Conservation (phyloP, 305 asterid species). For the Monarda citriodora region DNA sequence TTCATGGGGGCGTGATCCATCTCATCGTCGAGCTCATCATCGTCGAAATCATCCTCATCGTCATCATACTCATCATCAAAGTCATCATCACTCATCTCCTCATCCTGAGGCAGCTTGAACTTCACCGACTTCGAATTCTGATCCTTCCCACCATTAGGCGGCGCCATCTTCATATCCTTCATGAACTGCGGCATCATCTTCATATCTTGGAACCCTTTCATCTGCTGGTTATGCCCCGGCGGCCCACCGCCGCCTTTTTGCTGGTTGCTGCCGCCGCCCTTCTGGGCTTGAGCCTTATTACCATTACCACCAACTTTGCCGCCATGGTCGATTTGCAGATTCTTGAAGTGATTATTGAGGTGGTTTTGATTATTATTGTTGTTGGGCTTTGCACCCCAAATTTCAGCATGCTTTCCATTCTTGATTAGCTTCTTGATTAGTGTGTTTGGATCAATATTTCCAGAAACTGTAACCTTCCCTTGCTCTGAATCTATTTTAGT, state of each 20-base stretch:
- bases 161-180: conserved; percentile 46
- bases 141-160: conserved; percentile 28
- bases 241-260: conserved; percentile 28
- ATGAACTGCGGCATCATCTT: conserved; percentile 55
- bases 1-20: conserved; percentile 21
- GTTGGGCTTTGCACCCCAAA: conserved; percentile 77
- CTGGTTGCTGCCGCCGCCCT: conserved; percentile 35
- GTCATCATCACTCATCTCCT: conserved; percentile 47
- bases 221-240: conserved; percentile 37
- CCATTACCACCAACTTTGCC: conserved; percentile 43
- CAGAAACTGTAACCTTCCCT: conserved; percentile 84
- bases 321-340: conserved; percentile 35
- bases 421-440: conserved; percentile 77
- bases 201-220: conserved; percentile 76
- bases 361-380: conserved; percentile 24
- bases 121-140: conserved; percentile 59
- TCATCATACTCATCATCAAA: conserved; percentile 35
- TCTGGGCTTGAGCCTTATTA: conserved; percentile 31
- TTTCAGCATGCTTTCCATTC: conserved; percentile 81
- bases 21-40: conserved; percentile 43
- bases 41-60: conserved; percentile 38
- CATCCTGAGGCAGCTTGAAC: conserved; percentile 39
- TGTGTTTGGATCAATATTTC: conserved; percentile 71
- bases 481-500: conserved; percentile 70
- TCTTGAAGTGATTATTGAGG: conserved; percentile 45